Evolutionary conservation across 768 basidiomycete genomes (phyloP), one percentile per base, ranked within the genome.

Genomic region (Lactarius quietus): DNA sequence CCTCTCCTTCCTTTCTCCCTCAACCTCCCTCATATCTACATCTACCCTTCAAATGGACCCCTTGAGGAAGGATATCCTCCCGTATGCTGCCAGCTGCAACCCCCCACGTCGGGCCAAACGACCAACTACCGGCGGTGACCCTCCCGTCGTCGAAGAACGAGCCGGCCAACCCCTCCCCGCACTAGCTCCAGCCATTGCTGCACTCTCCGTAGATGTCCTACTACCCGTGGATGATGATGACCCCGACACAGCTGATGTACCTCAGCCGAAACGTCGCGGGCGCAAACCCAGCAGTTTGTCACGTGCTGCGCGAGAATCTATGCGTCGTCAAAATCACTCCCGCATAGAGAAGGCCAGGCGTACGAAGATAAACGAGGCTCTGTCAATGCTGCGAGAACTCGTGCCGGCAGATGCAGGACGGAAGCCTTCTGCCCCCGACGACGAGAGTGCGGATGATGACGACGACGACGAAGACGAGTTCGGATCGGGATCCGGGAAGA

Each of bases 281-380:
- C 80, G 83, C 58, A 90, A 89, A 72, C 88, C 90, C 0, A 87
- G 86, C 10, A 81, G 84, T 10, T 75, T 90, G 54, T 89, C 89
- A 20, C 88, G 90, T 66, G 83, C 84, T 17, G 90, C 90, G 35
- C 82, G 95, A 55, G 94, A 96, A 76, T 84, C 88, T 2, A 87
- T 93, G 75, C 86, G 95, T 59, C 93, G 95, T 74, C 85, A 93
- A 39, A 97, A 97, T 76, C 95, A 98, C 72, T 92, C 90, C 6
- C 86, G 95, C 67, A 98, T 98, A 73, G 95, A 98, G 78, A 92
- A 95, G 73, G 86, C 95, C 0, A 80, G 95, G 35, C 82, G 95
- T 65, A 96, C 95, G 14, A 97, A 97, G 82, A 98, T 98, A 69
- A 98, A 98, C 73, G 89, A 93, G 59, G 93, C 95, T 0, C 81